Evolutionary conservation across 768 basidiomycete genomes (phyloP), one percentile per base, ranked within the genome.

Genomic region (Trametes cingulata): DNA sequence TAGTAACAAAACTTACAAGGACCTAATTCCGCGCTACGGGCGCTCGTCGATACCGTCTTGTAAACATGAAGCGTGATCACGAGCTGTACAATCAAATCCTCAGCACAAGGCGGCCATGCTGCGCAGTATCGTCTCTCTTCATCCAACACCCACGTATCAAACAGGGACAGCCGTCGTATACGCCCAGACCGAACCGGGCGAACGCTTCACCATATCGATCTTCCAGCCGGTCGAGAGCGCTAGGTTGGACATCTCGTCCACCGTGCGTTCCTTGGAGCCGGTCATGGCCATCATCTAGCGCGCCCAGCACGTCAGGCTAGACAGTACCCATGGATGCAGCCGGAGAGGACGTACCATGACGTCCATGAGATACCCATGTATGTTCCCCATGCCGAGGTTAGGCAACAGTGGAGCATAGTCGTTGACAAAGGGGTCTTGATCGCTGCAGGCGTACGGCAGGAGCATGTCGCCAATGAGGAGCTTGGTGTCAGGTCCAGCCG

Each of bases 231-330:
- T 80, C 0, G 84, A 82, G n/a, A 76, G 71, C 13, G 82, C 74
- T 24, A 89, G 71, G 1, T 78, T 75, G 4, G 82, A 77, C 35
- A 82, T 77, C 69, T 90, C 86, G 48, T 83, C 79, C 5, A 89
- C 73, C 0, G 88, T 89, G 6, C 87, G 79, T 65, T 90, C 88
- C 66, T 87, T 84, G 7, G 83, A 77, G 60, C 88, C 86, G 70
- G 88, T 85, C 56, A 77, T 79, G 15, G 78, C 79, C 70, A 85
- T 82, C 88, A 89, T 89, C 87, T 89, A 59, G 80, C 78, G 4
- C 80, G 79, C 50, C 86, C 83, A 25, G 76, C 73, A 33, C n/a
- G n/a, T n/a, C n/a, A n/a, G n/a, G n/a, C n/a, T n/a, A n/a, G n/a
- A n/a, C n/a, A n/a, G n/a, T n/a, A n/a, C n/a, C n/a, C n/a, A n/a